Conservation (phyloP, 2,329 filamentous ascomycete species). For the Epichloe coenophiala region DNA sequence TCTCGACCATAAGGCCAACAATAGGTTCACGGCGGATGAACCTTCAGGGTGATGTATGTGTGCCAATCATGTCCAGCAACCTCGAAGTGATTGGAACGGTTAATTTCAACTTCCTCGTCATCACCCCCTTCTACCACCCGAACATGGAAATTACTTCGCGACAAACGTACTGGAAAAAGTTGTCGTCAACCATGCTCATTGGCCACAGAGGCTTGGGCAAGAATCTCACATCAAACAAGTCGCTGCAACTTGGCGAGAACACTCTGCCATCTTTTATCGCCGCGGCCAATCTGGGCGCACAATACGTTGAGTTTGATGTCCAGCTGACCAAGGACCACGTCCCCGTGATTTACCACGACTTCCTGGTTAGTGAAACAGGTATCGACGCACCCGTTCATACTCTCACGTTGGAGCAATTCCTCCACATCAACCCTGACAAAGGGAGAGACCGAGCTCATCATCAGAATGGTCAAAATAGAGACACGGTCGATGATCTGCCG, state of each 20-base stretch:
- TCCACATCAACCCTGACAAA: constrained; percentile 63
- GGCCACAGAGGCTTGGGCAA: constrained; percentile 71
- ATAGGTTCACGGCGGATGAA: constrained; percentile 81
- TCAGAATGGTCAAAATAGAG: not conserved
- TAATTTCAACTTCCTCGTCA: constrained; percentile 92
- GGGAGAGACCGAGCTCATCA: constrained; percentile 4
- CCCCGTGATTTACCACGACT: constrained; percentile 97
- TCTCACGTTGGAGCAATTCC: constrained; percentile 85
- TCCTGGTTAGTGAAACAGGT: constrained; percentile 92
- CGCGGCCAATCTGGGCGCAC: constrained; percentile 78
- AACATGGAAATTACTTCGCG: constrained; percentile 85
- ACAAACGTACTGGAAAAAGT: constrained; percentile 93
- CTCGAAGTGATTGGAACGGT: constrained; percentile 88
- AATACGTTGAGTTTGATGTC: constrained; percentile 70
- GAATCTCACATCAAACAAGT: constrained; percentile 71
- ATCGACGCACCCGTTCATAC: constrained; percentile 95
- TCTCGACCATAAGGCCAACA: constrained; percentile 73
- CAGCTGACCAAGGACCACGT: constrained; percentile 98
- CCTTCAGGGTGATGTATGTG: constrained; percentile 79
- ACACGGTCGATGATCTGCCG: constrained; percentile 1
- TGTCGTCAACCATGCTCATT: constrained; percentile 74
- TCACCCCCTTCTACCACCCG: constrained; percentile 86
- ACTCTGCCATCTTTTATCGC: constrained; percentile 93
- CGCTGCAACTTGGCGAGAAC: constrained; percentile 90
- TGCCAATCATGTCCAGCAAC: constrained; percentile 75